Percentiles rank a stretch among this genome's conserved stretches.
phyloP scores from a whole-genome alignment of 345 rosid species.

The Linum trigynum region DNA sequence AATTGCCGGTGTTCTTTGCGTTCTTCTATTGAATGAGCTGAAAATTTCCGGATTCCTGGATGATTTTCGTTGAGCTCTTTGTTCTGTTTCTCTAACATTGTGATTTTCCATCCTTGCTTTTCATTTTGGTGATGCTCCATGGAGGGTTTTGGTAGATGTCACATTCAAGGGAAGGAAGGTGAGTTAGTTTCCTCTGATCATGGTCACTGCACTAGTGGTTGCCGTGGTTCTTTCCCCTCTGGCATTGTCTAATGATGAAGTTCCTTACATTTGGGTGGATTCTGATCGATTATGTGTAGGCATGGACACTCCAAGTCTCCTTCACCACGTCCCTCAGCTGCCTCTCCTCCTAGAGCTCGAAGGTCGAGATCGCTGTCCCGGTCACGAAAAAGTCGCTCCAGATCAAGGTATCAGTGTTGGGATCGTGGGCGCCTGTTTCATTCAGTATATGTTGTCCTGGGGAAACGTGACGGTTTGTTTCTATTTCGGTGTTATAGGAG shows the following conservation, averaged over 20 bases:
- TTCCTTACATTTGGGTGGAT: too few relatives aligned
- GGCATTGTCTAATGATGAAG: background rate
- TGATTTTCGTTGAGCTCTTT: too few relatives aligned
- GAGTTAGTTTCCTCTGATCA: slow-evolving; percentile 13
- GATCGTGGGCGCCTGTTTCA: background rate
- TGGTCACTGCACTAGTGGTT: background rate
- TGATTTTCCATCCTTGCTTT: background rate
- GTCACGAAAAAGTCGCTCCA: slow-evolving; percentile 47
- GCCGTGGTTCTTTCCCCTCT: too few relatives aligned
- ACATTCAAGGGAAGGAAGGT: slow-evolving; percentile 48
- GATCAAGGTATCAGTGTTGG: slow-evolving; percentile 15
- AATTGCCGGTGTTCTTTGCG: background rate
- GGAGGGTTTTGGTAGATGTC: slow-evolving; percentile 28
- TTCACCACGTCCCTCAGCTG: slow-evolving; percentile 24
- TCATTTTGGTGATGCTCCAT: background rate
- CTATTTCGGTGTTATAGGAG: slow-evolving; percentile 33
- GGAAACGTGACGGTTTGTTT: background rate
- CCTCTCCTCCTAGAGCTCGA: slow-evolving; percentile 30
- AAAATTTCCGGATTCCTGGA: too few relatives aligned
- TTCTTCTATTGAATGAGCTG: background rate
- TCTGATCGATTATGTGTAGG: background rate
- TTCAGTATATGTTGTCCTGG: background rate
- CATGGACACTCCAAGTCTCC: slow-evolving; percentile 27
- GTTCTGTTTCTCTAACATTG: background rate
- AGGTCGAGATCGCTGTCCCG: slow-evolving; percentile 41